These are phyloP conservation scores for Mycosphaerella sp. DNA, from an alignment of 2,329 filamentous ascomycete genomes.

Conservation along the genomic window DNA sequence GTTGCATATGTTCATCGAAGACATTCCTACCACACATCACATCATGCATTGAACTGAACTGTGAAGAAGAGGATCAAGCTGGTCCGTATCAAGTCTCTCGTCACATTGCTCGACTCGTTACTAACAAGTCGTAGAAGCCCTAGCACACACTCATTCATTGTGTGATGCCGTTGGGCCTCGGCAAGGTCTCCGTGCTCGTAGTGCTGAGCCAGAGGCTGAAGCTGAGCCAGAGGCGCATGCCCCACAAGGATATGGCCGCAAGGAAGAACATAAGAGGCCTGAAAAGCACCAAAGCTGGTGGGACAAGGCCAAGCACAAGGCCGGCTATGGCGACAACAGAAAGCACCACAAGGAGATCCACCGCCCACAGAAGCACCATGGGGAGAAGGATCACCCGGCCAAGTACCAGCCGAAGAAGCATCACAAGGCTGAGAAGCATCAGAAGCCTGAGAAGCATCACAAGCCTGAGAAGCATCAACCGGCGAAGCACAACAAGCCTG, in stretches of 20 bases:
- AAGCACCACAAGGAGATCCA: too few species aligned
- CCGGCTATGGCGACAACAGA: neutral
- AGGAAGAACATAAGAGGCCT: neutral
- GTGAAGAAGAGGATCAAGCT: constrained; percentile 3
- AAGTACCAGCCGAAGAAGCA: too few species aligned
- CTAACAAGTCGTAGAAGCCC: neutral
- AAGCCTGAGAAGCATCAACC: too few species aligned
- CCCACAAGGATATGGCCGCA: neutral
- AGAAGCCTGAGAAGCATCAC: too few species aligned
- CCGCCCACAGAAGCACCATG: too few species aligned
- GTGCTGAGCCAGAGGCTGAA: neutral
- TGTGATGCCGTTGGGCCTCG: neutral
- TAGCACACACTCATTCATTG: neutral
- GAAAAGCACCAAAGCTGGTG: neutral
- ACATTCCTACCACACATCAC: neutral
- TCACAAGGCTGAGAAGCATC: too few species aligned
- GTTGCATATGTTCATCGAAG: constrained; percentile 1
- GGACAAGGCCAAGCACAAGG: neutral
- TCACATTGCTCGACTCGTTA: neutral
- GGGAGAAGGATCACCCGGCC: too few species aligned
- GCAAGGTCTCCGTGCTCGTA: constrained; percentile 2
- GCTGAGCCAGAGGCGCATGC: neutral
- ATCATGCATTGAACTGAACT: constrained; percentile 3
- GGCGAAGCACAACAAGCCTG: too few species aligned
- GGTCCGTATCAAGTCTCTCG: neutral